Evolutionary conservation across 495 filamentous ascomycete genomes (phyloP).

Genomic region (Stereocaulon alpinum): DNA sequence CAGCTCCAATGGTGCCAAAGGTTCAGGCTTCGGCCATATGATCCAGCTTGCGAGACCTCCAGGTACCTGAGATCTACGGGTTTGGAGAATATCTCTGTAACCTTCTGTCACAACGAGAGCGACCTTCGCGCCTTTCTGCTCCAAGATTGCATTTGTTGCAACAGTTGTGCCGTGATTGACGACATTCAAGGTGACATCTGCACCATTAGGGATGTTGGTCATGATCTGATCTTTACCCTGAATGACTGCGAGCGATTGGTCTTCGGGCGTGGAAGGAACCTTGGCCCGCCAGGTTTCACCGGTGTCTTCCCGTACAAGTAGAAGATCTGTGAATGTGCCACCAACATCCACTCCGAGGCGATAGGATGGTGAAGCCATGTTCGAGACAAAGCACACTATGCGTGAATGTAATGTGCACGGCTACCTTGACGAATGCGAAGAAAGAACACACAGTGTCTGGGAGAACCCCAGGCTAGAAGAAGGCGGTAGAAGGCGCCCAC

Average conservation of each 20-base stretch:
- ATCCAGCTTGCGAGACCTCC: slow-evolving; percentile 41
- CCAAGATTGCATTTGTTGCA: slow-evolving; percentile 34
- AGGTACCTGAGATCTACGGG: slow-evolving; percentile 39
- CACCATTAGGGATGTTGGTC: slow-evolving; percentile 33
- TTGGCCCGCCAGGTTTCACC: slow-evolving; percentile 36
- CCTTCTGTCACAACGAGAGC: slow-evolving; percentile 33
- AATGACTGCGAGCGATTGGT: slow-evolving; percentile 36
- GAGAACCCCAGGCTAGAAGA: no score
- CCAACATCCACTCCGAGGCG: slow-evolving; percentile 36
- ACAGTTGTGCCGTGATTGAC: slow-evolving; percentile 36
- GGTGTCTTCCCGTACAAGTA: slow-evolving; percentile 32
- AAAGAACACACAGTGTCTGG: not conserved
- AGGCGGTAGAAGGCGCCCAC: no score
- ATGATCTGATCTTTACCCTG: slow-evolving; percentile 16
- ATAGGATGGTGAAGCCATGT: slow-evolving; percentile 15
- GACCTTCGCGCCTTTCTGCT: slow-evolving; percentile 35
- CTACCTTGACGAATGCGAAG: no score
- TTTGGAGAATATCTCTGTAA: slow-evolving; percentile 34
- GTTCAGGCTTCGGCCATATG: slow-evolving; percentile 37
- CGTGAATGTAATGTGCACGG: no score
- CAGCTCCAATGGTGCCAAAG: slow-evolving; percentile 39
- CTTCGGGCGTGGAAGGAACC: slow-evolving; percentile 37
- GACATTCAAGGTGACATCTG: slow-evolving; percentile 29
- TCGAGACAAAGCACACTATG: not conserved
- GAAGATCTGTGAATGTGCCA: slow-evolving; percentile 43